phyloP scores from a whole-genome alignment of 2,329 filamentous ascomycete species.

The Colletotrichum karsti region DNA sequence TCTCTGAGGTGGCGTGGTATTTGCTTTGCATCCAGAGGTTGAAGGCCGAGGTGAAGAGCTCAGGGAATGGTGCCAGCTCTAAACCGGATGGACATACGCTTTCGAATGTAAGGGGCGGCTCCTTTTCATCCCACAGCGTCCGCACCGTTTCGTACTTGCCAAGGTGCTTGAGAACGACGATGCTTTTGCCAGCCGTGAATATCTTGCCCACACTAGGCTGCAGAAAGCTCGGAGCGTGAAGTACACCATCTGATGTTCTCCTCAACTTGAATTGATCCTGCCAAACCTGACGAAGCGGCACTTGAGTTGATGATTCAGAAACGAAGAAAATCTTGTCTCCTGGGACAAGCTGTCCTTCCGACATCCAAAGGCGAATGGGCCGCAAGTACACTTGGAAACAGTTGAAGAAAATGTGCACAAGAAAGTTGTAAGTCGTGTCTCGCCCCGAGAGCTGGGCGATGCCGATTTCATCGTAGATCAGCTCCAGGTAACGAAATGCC shows the following conservation, averaged over 20 bases:
- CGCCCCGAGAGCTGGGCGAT: constrained; percentile 76
- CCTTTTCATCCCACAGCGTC: constrained; percentile 42
- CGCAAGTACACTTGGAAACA: constrained; percentile 85
- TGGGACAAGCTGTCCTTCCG: constrained; percentile 73
- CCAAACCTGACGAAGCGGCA: constrained; percentile 76
- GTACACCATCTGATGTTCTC: constrained; percentile 62
- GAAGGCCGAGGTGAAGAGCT: constrained; percentile 77
- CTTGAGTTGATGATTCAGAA: constrained; percentile 61
- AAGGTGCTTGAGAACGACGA: constrained; percentile 82
- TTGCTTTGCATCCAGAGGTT: constrained; percentile 80
- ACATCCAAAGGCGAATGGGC: constrained; percentile 86
- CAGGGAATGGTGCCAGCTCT: constrained; percentile 73
- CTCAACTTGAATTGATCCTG: constrained; percentile 76
- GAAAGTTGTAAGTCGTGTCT: constrained; percentile 64
- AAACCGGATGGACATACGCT: constrained; percentile 58
- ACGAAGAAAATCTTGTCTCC: constrained; percentile 78
- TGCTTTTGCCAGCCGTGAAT: constrained; percentile 88
- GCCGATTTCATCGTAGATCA: constrained; percentile 76
- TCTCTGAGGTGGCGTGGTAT: constrained; percentile 73
- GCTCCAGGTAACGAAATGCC: constrained; percentile 80
- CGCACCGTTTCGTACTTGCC: constrained; percentile 56
- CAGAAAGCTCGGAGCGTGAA: constrained; percentile 80
- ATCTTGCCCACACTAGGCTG: constrained; percentile 75
- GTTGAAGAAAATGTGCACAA: constrained; percentile 78
- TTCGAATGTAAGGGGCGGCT: constrained; percentile 63